These are phyloP conservation scores for Saccharomycopsis babjevae DNA, from an alignment of 805 yeast genomes.

Conservation along the genomic window DNA sequence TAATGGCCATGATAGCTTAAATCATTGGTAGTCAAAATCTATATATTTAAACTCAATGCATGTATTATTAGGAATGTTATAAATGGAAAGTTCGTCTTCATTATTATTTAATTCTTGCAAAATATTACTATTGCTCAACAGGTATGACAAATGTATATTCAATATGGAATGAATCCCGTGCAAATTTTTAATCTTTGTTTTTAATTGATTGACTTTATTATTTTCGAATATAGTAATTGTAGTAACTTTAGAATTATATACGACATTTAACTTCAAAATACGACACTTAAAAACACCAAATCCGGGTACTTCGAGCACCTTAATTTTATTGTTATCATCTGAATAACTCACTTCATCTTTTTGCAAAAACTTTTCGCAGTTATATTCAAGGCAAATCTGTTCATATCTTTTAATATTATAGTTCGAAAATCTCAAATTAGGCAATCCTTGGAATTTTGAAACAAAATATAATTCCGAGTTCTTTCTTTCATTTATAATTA, in stretches of 20 bases:
- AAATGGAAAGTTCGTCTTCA: background rate
- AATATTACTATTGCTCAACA: background rate
- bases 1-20: background rate
- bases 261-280: background rate
- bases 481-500: conserved; percentile 37
- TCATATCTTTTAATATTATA: conserved; percentile 15
- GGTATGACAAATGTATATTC: background rate
- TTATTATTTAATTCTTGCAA: background rate
- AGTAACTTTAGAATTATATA: background rate
- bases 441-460: conserved; percentile 32
- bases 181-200: background rate
- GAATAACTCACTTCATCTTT: too few relatives aligned
- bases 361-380: background rate
- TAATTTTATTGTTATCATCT: background rate
- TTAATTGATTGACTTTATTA: background rate
- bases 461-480: conserved; percentile 65
- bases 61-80: background rate
- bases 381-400: conserved; percentile 18
- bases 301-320: conserved; percentile 2
- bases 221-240: background rate
- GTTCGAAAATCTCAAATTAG: conserved; percentile 13
- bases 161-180: background rate
- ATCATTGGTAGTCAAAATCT: background rate
- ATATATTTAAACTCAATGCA: background rate
- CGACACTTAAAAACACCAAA: background rate